Conservation (phyloP, 73 alveolate species). For the Paramecium caudatum region DNA sequence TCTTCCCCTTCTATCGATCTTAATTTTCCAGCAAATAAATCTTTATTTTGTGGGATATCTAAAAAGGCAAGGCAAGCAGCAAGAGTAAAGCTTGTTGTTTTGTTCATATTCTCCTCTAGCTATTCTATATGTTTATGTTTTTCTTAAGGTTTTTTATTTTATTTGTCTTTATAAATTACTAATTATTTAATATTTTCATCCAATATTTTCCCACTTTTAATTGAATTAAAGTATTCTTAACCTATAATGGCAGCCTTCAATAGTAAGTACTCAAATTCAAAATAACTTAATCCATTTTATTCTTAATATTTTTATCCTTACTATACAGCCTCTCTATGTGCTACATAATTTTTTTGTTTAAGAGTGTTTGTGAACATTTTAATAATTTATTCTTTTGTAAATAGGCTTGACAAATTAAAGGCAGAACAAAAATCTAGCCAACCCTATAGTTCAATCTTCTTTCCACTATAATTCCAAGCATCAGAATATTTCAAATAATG, state of each 20-base stretch:
- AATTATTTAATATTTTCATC: constrained; percentile 33
- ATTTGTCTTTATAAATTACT: background rate
- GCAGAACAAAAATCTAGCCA: constrained; percentile 47
- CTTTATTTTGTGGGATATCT: constrained; percentile 41
- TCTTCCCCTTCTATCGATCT: constrained; percentile 47
- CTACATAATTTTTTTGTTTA: constrained; percentile 19
- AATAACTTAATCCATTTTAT: constrained; percentile 28
- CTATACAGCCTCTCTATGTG: background rate
- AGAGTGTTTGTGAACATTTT: constrained; percentile 24
- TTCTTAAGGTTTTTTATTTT: background rate
- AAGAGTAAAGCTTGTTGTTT: constrained; percentile 3
- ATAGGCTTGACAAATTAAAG: background rate
- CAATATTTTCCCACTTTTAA: background rate
- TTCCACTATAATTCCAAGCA: background rate
- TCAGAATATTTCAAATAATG: constrained; percentile 59
- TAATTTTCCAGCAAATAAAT: constrained; percentile 56
- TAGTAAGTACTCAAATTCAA: constrained; percentile 56
- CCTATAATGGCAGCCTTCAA: constrained; percentile 20
- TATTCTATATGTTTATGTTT: constrained; percentile 8
- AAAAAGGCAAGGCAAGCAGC: constrained; percentile 38
- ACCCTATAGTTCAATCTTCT: constrained; percentile 20
- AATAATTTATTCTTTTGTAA: background rate
- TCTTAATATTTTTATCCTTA: background rate
- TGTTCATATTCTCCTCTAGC: constrained; percentile 29
- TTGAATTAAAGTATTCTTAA: constrained; percentile 39